A percentile compares a stretch with the other conserved stretches of the same genome.
Conservation (phyloP, 192 early-diverging fungal genomes). For the Entrophospora sp. region DNA sequence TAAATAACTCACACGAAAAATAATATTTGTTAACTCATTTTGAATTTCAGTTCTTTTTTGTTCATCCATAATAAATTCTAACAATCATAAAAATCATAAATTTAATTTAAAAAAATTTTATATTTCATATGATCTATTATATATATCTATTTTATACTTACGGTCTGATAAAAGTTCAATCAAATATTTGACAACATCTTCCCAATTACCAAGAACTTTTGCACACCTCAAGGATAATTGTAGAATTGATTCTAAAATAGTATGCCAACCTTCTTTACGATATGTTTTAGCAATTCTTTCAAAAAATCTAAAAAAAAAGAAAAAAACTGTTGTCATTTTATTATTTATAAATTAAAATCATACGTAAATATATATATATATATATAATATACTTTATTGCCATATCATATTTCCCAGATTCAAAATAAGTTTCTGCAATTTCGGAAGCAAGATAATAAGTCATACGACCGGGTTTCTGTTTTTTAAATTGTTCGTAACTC, state of each 20-base stretch:
- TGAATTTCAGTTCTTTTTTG: constrained; percentile 28
- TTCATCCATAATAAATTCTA: constrained; percentile 22
- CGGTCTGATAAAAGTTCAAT: constrained; percentile 60
- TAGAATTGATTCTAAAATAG: constrained; percentile 60
- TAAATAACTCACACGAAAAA: constrained; percentile 4
- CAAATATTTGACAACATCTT: constrained; percentile 53
- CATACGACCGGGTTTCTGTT: constrained; percentile 61
- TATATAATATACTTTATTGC: constrained; percentile 46
- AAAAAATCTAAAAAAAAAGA: constrained; percentile 51
- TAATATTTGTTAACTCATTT: constrained; percentile 24
- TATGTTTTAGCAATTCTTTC: constrained; percentile 83
- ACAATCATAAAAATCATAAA: neutral
- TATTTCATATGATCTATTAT: neutral
- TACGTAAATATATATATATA: neutral
- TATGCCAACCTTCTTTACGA: constrained; percentile 75
- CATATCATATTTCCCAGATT: constrained; percentile 73
- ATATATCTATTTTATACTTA: constrained; percentile 2
- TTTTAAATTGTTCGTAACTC: constrained; percentile 85
- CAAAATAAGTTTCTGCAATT: constrained; percentile 77
- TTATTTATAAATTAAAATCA: neutral
- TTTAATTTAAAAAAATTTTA: neutral
- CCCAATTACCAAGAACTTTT: constrained; percentile 49
- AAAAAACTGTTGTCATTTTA: neutral
- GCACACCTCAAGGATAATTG: constrained; percentile 63
- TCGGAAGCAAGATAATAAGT: constrained; percentile 78